Percentiles rank a stretch among this genome's conserved stretches.
phyloP scores from a whole-genome alignment of 495 filamentous ascomycete genomes.

The Schizothecium vesticola region DNA sequence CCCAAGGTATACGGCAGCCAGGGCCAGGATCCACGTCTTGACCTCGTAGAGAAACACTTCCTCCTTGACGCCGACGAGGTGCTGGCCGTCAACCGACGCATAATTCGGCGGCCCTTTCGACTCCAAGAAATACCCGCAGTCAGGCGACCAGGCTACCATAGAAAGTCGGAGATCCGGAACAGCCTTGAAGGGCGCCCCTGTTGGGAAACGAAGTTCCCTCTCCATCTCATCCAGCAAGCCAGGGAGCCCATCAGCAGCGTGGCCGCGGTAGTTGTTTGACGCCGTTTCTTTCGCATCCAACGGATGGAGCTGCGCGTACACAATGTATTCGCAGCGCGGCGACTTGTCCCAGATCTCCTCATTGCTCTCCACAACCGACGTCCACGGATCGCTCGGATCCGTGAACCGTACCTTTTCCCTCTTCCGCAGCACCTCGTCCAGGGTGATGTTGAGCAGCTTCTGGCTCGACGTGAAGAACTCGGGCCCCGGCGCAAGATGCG shows the following conservation, averaged over 20 bases:
- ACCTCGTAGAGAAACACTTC: constrained; percentile 65
- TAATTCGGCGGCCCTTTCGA: constrained; percentile 76
- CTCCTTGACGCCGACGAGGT: constrained; percentile 71
- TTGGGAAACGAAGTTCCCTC: constrained; percentile 76
- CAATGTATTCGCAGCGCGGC: constrained; percentile 81
- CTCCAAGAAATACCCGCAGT: constrained; percentile 88
- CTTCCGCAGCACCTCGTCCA: constrained; percentile 59
- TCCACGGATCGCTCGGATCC: constrained; percentile 51
- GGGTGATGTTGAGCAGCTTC: constrained; percentile 61
- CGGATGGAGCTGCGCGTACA: constrained; percentile 80
- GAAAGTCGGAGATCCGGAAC: constrained; percentile 74
- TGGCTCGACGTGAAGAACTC: constrained; percentile 64
- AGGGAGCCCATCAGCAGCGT: constrained; percentile 28
- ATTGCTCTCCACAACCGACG: constrained; percentile 51
- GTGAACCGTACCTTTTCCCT: constrained; percentile 48
- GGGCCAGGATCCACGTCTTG: constrained; percentile 61
- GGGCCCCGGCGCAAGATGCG: constrained; percentile 67
- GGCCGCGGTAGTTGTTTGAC: constrained; percentile 4
- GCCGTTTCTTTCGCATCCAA: constrained; percentile 35
- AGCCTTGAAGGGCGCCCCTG: constrained; percentile 64
- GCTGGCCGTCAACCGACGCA: constrained; percentile 55
- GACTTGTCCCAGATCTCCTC: constrained; percentile 52
- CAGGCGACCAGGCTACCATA: constrained; percentile 83
- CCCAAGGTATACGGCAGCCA: constrained; percentile 56
- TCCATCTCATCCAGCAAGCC: constrained; percentile 64